Evolutionary conservation across 2,329 filamentous ascomycete species (phyloP), one percentile per base, ranked within the genome.

Genomic region (Sporothrix protearum): DNA sequence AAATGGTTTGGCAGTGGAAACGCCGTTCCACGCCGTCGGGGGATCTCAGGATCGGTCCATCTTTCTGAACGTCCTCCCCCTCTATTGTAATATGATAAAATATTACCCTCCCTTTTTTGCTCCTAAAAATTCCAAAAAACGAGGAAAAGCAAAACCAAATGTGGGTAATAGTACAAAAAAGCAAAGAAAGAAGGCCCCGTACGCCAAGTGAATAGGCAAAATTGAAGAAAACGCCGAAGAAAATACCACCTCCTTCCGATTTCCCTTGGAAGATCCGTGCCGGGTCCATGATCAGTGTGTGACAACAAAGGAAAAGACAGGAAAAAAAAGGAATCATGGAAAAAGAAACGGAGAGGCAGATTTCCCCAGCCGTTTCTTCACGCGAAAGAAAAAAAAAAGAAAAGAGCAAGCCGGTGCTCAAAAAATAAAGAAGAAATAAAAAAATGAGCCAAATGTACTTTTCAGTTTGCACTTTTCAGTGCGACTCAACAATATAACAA

Each of bases 371-470:
- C 42, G 5, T 25, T n/a, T 49, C 42, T 45, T 16, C 59, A 42
- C 59, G 59, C 36, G 6, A 63, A 28, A 45, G 12, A 19, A 25
- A 14, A 2, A 42, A 42, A 47, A 47, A 47, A 47, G 42, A 53
- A 67, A 67, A 51, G 64, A 53, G 64, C 64, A 67, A 67, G 64
- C 64, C 64, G 64, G 64, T 67, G 66, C 39, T 22, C 51, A 69
- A 69, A 71, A 57, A 61, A 75, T 49, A 36, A 51, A 28, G 14
- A 69, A 66, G 49, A 55, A 73, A 68, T 39, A 49, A 66, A 28
- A 55, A 30, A 28, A n/a, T 36, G 39, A 42, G 59, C 19, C 45
- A 70, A 53, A 71, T 10, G 8, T 36, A 68, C 19, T 53, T 3
- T n/a, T 51, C 42, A 49, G 30, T 14, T n/a, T n/a, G n/a, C 53